Percentiles rank a stretch among this genome's conserved stretches.
These are phyloP conservation scores for Fusarium haematococcum DNA, from an alignment of 2,329 filamentous ascomycete genomes.

Conservation along the genomic window DNA sequence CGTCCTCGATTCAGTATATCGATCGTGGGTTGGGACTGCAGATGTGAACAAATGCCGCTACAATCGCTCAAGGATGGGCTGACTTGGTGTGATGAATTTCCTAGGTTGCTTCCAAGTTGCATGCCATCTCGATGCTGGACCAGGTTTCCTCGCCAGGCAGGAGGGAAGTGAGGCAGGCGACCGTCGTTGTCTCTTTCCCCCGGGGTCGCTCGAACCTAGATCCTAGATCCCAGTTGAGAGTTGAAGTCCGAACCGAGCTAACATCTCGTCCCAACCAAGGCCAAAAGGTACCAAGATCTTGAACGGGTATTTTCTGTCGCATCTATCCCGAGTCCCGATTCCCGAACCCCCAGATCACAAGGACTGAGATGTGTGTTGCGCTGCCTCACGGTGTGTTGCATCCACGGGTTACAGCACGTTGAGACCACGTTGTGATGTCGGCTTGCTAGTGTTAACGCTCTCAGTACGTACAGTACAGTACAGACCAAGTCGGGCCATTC, in stretches of 20 bases:
- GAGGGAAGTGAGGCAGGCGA: constrained; percentile 3
- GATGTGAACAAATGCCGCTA: not conserved
- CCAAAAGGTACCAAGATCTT: constrained; percentile 9
- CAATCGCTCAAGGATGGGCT: not conserved
- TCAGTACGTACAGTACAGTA: not conserved
- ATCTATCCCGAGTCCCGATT: not conserved
- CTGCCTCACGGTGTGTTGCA: not conserved
- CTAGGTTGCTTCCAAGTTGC: not conserved
- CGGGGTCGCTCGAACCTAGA: constrained; percentile 19
- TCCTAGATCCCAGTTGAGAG: constrained; percentile 31
- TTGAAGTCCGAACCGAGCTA: constrained; percentile 18
- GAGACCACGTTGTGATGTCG: constrained; percentile 29
- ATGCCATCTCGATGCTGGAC: not conserved
- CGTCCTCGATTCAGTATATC: not conserved
- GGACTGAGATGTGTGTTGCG: not conserved
- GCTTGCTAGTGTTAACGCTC: not conserved
- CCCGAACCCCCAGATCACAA: not conserved
- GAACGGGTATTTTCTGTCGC: constrained; percentile 5
- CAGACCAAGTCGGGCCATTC: not conserved
- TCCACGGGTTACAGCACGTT: constrained; percentile 11
- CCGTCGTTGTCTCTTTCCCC: constrained; percentile 26
- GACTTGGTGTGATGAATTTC: constrained; percentile 1
- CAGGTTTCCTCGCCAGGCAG: not conserved
- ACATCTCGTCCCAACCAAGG: constrained; percentile 12
- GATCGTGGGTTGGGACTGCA: not conserved